Evolutionary conservation across 2,329 filamentous ascomycete genomes (phyloP), one percentile per base, ranked within the genome.

Genomic region (Monosporascus sp.): DNA sequence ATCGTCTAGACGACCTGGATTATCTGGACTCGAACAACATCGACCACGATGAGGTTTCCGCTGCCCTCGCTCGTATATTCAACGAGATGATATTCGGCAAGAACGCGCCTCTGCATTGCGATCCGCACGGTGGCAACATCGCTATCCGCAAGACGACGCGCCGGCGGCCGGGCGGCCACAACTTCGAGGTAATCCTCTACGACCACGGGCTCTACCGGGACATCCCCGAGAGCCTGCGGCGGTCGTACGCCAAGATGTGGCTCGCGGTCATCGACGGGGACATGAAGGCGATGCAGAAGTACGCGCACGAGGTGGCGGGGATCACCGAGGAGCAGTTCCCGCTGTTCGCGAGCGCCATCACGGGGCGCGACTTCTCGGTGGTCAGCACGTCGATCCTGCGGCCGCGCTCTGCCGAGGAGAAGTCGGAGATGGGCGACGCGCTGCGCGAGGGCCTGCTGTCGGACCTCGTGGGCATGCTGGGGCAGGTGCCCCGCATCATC

Each of bases 41-140:
- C 67, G 91, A 96, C 70, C 85, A 94, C 20, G 94, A 97, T 66
- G 93, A 97, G 71, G 94, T 99, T 5, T 96, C 92, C 0, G 92
- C 93, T 1, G 88, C 91, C 0, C 78, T 99, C 4, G 88, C 94
- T 0, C 85, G 87, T 55, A 91, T 99, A 55, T 99, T 99, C 80
- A 99, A 99, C 76, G 92, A 97, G 69, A 99, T 99, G 94, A 97
- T 99, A 61, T 99, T 99, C 61, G 92, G 93, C 48, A 82, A 86
- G 50, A 81, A 87, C 55, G 93, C 93, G 0, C 91, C 94, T 0
- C 75, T 99, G 40, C 94, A 99, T 74, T 99, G 94, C 72, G 94
- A 99, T 67, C 94, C 94, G 0, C 94, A 99, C 66, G 94, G 92
- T 48, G 94, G 94, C 46, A 99, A 99, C 66, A 88, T 99, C 52